phyloP scores from a whole-genome alignment of 2,329 filamentous ascomycete species.

The Aspergillus brasiliensis region DNA sequence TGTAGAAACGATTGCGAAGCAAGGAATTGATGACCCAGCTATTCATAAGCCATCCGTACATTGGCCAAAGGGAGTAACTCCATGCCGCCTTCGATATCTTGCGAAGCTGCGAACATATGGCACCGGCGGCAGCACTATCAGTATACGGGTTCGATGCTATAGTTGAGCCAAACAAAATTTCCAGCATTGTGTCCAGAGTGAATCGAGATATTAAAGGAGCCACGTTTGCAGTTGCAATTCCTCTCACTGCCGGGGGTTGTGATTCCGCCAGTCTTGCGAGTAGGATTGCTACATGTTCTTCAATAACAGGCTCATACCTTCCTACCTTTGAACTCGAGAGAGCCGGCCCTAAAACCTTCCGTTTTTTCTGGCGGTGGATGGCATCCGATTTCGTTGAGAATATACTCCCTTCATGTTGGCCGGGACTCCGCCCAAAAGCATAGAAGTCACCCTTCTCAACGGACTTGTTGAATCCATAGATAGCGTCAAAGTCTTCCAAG shows the following conservation, averaged over 20 bases:
- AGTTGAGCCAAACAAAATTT: conserved; percentile 19
- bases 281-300: conserved; percentile 17
- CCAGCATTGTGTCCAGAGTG: conserved; percentile 18
- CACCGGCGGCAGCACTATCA: conserved; percentile 6
- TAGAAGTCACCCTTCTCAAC: conserved; percentile 24
- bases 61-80: conserved; percentile 19
- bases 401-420: conserved; percentile 13
- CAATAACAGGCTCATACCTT: conserved; percentile 15
- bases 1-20: conserved; percentile 5
- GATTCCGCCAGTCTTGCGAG: conserved; percentile 9
- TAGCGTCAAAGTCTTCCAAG: conserved; percentile 19
- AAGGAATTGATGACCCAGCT: conserved; percentile 7
- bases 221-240: conserved; percentile 11
- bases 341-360: conserved; percentile 18
- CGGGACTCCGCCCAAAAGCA: conserved; percentile 12
- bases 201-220: conserved; percentile 17
- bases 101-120: conserved; percentile 12
- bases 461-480: conserved; percentile 23
- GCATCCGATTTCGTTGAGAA: conserved; percentile 17
- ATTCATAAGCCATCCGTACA: conserved; percentile 21
- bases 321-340: conserved; percentile 13
- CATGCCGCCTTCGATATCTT: conserved; percentile 18
- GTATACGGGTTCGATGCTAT: conserved; percentile 17
- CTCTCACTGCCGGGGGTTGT: not conserved
- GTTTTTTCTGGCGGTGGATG: conserved; percentile 17